Evolutionary conservation across 208 protist species (phyloP).

Genomic region (Trypanosoma lewisi): DNA sequence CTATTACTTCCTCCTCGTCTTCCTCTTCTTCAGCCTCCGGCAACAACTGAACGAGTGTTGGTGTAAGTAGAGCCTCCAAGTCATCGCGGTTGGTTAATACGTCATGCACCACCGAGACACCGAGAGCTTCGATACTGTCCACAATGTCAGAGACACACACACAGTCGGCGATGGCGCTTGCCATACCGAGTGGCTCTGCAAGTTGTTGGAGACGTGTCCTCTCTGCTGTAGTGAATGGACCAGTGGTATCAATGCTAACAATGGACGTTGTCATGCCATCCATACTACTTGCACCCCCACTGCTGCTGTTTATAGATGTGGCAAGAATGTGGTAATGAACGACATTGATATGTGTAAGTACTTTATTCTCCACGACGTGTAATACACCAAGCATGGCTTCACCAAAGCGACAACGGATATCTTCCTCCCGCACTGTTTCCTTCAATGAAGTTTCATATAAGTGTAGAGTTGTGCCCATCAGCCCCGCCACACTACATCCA

Average conservation of each 20-base stretch:
- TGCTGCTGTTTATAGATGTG: conserved; percentile 40
- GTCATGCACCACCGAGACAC: conserved; percentile 71
- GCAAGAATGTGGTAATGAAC: conserved; percentile 84
- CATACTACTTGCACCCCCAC: conserved; percentile 16
- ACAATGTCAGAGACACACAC: conserved; percentile 71
- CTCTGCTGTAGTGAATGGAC: conserved; percentile 60
- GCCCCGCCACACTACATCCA: conserved; percentile 69
- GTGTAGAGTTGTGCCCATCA: conserved; percentile 72
- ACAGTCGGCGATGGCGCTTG: conserved; percentile 46
- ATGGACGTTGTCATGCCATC: conserved; percentile 42
- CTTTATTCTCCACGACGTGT: conserved; percentile 51
- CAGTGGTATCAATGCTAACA: conserved; percentile 61
- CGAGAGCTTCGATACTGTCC: conserved; percentile 51
- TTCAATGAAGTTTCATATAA: conserved; percentile 84
- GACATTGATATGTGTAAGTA: conserved; percentile 67
- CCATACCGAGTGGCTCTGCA: conserved; percentile 64
- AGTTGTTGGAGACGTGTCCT: conserved; percentile 48
- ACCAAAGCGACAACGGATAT: conserved; percentile 75
- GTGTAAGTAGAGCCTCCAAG: conserved; percentile 75
- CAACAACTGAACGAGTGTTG: conserved; percentile 79
- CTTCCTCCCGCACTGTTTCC: conserved; percentile 58
- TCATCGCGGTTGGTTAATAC: conserved; percentile 76
- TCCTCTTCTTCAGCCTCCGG: conserved; percentile 57
- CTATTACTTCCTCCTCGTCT: conserved; percentile 21
- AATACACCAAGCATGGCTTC: conserved; percentile 80